Base-by-base conservation (phyloP, 2,329 filamentous ascomycete species). In the Myriosclerotinia scirpicola region DNA sequence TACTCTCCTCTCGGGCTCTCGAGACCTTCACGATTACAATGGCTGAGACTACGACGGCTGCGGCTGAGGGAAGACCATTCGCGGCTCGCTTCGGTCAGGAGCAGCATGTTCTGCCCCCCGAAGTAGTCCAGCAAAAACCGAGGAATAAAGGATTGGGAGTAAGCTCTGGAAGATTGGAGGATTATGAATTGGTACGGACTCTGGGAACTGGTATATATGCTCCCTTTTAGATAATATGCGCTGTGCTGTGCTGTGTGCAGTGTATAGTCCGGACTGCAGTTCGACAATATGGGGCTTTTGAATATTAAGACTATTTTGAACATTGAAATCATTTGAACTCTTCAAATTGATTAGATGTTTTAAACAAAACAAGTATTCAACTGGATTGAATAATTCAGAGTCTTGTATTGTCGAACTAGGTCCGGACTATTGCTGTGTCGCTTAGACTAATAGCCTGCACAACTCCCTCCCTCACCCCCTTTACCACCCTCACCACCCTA, bases 121-220 rank as follows among this genome's bases (percentile, higher is more conserved):
- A 71, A 15, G 72, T 75, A 56, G 68, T 74, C n/a, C 67, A 65
- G 53, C 65, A 73, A 36, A 66, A 73, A 42, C 61, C 72, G 34
- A 68, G 69, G 65, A 73, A 73, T 56, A 73, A 75, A 64, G 71
- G 70, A 26, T 58, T 75, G 66, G 74, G 73, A 5, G 67, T 68
- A 11, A 74, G 70, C 44, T 75, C 73, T 26, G 72, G 67, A 55
- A 60, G 61, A 1, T 74, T 83, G 50, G 76, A 83, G 68, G 89
- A 93, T 79, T 93, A 93, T 76, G 82, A 86, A 68, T 82, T 91
- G 60, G 83, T 93, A 71, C 88, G 90, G 77, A 93, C 91, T 15
- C 80, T 94, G 70, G 91, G 89, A 69, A 93, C 90, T 52, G 90
- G 89, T 89, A 80, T 52, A 42, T 26, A 26, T 26, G 26, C 26